Percentiles rank a stretch among this genome's conserved stretches.
These are phyloP conservation scores for Escovopsis sp. DNA, from an alignment of 2,329 filamentous ascomycete species.

Conservation along the genomic window DNA sequence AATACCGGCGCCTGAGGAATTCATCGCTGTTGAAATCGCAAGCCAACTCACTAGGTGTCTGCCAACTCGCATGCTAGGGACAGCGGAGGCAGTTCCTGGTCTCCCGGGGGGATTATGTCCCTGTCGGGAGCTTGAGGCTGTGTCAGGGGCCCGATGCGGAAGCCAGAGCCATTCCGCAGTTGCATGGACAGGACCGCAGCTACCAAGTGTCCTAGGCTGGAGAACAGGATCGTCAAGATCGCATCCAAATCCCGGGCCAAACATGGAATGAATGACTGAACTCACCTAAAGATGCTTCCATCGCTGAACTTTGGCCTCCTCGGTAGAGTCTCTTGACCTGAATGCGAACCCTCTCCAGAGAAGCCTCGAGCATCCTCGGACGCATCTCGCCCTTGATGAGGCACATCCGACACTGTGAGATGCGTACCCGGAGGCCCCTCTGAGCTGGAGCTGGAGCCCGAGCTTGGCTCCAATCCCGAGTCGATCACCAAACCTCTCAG, in stretches of 20 bases:
- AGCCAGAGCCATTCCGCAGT: slow-evolving; percentile 1
- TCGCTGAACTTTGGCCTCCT: slow-evolving; percentile 2
- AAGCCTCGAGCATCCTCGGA: neutral
- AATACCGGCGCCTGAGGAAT: neutral
- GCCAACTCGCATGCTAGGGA: slow-evolving; percentile 1
- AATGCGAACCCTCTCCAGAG: too few species aligned
- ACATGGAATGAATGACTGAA: neutral
- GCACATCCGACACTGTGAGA: neutral
- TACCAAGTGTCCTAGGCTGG: slow-evolving; percentile 3
- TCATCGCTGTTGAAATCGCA: neutral
- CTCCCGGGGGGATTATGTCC: neutral
- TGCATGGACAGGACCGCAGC: slow-evolving; percentile 4
- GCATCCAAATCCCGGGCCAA: neutral
- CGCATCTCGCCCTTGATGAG: neutral
- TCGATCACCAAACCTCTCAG: slow-evolving; percentile 1
- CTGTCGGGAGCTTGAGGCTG: slow-evolving; percentile 1
- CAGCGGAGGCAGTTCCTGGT: neutral
- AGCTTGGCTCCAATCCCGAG: neutral
- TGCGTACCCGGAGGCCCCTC: neutral
- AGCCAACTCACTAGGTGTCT: neutral
- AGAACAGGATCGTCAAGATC: neutral
- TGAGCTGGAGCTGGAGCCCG: neutral
- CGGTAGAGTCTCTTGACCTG: too few species aligned
- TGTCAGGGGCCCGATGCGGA: neutral
- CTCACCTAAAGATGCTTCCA: slow-evolving; percentile 4